Conservation (phyloP, 768 basidiomycete species). For the Paxillus ammoniavirescens region DNA sequence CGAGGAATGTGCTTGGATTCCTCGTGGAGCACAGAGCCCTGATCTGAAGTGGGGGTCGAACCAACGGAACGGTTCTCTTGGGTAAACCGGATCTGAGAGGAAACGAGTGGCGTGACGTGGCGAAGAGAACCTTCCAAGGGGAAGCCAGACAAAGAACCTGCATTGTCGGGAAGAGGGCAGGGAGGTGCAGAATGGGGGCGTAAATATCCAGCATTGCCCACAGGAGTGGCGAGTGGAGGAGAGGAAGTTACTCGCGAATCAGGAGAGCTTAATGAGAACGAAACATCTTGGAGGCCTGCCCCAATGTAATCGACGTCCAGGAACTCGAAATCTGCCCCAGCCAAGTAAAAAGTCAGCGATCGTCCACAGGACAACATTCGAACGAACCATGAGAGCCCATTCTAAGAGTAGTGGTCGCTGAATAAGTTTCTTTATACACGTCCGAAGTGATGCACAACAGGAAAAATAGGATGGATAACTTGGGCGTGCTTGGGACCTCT, state of each 20-base stretch:
- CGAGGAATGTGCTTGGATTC: constrained; percentile 39
- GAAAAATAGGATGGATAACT: background rate
- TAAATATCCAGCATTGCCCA: background rate
- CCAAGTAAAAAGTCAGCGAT: background rate
- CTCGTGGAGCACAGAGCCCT: background rate
- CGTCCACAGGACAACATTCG: background rate
- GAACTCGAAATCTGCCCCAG: constrained; percentile 3
- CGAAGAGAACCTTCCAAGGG: background rate
- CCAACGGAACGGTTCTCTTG: constrained; percentile 5
- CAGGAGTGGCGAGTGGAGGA: background rate
- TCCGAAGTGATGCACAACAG: constrained; percentile 10
- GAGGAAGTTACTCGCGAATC: background rate
- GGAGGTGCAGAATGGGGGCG: constrained; percentile 13
- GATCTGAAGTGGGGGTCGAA: background rate
- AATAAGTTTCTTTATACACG: constrained; percentile 4
- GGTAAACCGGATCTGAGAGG: constrained; percentile 2
- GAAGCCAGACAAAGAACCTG: background rate
- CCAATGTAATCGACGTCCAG: background rate
- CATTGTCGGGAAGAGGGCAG: background rate
- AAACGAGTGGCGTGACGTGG: constrained; percentile 1
- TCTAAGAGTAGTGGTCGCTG: background rate
- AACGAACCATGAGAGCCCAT: constrained; percentile 10
- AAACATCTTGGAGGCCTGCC: background rate
- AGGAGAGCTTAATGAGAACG: background rate
- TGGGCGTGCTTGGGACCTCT: background rate